Conservation (phyloP, 768 basidiomycete genomes). For the Pleurotus citrinopileatus region DNA sequence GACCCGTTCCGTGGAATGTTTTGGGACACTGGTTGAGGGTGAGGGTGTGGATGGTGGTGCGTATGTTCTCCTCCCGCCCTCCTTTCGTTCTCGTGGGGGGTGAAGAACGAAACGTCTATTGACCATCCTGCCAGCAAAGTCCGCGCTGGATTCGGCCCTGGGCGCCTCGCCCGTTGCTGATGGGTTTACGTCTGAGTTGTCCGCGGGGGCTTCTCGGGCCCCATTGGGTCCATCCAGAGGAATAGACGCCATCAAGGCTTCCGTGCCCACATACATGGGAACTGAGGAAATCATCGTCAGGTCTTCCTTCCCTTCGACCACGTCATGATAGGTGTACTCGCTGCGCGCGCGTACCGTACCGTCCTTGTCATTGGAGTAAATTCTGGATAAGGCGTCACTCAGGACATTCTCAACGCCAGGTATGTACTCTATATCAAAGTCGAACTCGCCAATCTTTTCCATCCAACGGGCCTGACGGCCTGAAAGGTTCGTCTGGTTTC, state of each 20-base stretch:
- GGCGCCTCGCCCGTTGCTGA: too few relatives aligned
- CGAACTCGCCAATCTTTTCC: conserved; percentile 14
- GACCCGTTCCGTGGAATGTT: too few relatives aligned
- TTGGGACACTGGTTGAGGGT: too few relatives aligned
- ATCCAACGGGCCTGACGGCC: conserved; percentile 15
- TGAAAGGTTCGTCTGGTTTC: conserved; percentile 10
- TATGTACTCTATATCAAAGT: conserved; percentile 16
- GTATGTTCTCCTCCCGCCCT: conserved; percentile 9
- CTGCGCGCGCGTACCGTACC: conserved; percentile 13
- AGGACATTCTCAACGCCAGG: conserved; percentile 17
- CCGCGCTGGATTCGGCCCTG: conserved; percentile 10
- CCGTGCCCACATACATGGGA: neutral
- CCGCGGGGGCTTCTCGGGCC: too few relatives aligned
- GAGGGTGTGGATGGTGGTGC: too few relatives aligned
- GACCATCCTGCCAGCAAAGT: conserved; percentile 8
- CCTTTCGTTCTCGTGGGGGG: conserved; percentile 9
- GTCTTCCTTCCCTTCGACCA: neutral
- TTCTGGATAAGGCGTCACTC: conserved; percentile 29
- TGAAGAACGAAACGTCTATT: conserved; percentile 14
- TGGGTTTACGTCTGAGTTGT: too few relatives aligned
- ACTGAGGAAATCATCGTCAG: neutral
- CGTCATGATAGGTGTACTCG: conserved; percentile 15
- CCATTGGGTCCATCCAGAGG: too few relatives aligned
- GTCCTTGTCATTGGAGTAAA: conserved; percentile 14
- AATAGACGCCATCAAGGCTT: neutral